Evolutionary conservation across 495 filamentous ascomycete genomes (phyloP).

Genomic region (Aspergillus biplanus): DNA sequence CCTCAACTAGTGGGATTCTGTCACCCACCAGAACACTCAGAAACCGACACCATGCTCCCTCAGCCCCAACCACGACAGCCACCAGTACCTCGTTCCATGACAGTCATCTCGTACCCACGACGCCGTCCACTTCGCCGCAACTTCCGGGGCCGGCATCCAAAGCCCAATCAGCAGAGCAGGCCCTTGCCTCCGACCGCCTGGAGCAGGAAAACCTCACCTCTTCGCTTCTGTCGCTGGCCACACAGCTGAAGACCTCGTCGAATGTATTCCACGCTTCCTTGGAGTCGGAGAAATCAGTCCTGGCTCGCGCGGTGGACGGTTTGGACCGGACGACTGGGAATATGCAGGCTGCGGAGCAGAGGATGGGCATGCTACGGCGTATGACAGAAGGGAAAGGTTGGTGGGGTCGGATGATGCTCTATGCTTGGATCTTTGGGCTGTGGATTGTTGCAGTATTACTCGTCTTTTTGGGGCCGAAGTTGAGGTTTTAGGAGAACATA

Average conservation of each 20-base stretch:
- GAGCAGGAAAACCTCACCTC: slow-evolving; percentile 86
- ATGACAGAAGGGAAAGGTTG: slow-evolving; percentile 87
- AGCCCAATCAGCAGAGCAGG: slow-evolving; percentile 59
- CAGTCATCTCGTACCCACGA: slow-evolving; percentile 19
- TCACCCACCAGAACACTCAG: slow-evolving; percentile 33
- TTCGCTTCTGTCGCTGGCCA: slow-evolving; percentile 77
- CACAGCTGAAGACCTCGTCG: slow-evolving; percentile 74
- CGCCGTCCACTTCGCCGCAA: slow-evolving; percentile 16
- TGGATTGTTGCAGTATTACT: slow-evolving; percentile 74
- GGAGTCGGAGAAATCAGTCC: slow-evolving; percentile 69
- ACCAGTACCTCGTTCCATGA: slow-evolving; percentile 27
- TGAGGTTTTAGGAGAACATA: slow-evolving; percentile 65
- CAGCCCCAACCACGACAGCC: slow-evolving; percentile 27
- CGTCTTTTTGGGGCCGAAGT: slow-evolving; percentile 81
- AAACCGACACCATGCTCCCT: slow-evolving; percentile 33
- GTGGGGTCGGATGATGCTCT: slow-evolving; percentile 84
- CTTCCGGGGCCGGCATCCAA: slow-evolving; percentile 24
- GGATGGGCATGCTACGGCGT: slow-evolving; percentile 72
- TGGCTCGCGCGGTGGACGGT: slow-evolving; percentile 69
- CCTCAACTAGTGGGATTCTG: slow-evolving; percentile 13
- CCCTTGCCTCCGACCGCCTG: slow-evolving; percentile 70
- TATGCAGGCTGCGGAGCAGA: slow-evolving; percentile 72
- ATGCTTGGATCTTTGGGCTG: slow-evolving; percentile 78
- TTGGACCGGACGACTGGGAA: slow-evolving; percentile 74
- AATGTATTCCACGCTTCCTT: slow-evolving; percentile 70